A percentile compares a stretch with the other conserved stretches of the same genome.
These are phyloP conservation scores for Bodo saltans DNA, from an alignment of 78 protist species.

Conservation along the genomic window DNA sequence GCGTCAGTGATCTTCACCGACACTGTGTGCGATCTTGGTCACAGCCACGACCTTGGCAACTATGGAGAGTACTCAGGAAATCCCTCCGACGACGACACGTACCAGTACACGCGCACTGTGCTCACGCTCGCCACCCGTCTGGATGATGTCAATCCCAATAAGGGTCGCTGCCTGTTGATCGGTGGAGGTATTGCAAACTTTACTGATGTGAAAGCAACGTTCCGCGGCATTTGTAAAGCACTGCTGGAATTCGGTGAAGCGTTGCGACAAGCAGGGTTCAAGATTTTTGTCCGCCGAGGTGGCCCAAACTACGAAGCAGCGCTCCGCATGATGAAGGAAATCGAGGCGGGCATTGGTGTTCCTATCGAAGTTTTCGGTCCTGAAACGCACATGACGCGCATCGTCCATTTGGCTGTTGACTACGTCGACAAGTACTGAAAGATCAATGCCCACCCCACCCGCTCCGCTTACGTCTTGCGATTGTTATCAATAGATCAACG, in stretches of 20 bases:
- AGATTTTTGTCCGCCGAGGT: constrained; percentile 83
- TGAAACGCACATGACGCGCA: constrained; percentile 72
- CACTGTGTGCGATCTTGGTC: constrained; percentile 73
- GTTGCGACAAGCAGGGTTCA: constrained; percentile 30
- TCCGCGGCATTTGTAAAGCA: constrained; percentile 77
- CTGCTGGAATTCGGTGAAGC: constrained; percentile 46
- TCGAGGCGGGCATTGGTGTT: constrained; percentile 7
- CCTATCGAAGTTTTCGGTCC: constrained; percentile 72
- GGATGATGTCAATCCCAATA: constrained; percentile 13
- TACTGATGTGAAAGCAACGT: constrained; percentile 86
- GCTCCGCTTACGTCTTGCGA: too few relatives aligned
- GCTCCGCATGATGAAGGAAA: constrained; percentile 62
- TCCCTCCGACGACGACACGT: constrained; percentile 63
- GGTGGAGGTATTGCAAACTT: constrained; percentile 96
- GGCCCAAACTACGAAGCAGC: constrained; percentile 93
- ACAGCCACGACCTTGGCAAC: constrained; percentile 70
- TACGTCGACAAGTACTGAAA: too few relatives aligned
- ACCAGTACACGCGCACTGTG: constrained; percentile 66
- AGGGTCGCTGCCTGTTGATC: constrained; percentile 66
- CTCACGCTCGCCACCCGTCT: constrained; percentile 45
- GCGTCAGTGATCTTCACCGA: constrained; percentile 91
- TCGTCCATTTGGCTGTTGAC: too few relatives aligned
- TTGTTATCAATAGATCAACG: too few relatives aligned
- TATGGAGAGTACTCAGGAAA: constrained; percentile 89
- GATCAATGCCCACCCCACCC: too few relatives aligned